These are phyloP conservation scores for Candida alai DNA, from an alignment of 805 yeast species.

Conservation along the genomic window DNA sequence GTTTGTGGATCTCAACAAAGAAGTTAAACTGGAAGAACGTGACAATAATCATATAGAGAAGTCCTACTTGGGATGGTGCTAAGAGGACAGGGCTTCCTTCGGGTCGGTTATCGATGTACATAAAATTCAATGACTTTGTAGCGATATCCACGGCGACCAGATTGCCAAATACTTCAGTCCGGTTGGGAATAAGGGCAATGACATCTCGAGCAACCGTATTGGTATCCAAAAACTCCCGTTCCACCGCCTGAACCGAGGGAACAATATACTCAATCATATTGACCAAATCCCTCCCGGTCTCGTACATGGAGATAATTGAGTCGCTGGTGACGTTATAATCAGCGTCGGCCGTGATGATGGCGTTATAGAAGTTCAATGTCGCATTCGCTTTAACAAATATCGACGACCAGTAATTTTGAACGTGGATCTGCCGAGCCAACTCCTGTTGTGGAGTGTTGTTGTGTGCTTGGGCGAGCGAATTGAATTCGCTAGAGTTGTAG, in stretches of 20 bases:
- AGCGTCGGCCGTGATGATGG: slow-evolving; percentile 33
- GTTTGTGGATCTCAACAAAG: slow-evolving; percentile 51
- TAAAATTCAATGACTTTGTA: slow-evolving; percentile 30
- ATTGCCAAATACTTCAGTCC: slow-evolving; percentile 2
- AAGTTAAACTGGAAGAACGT: slow-evolving; percentile 69
- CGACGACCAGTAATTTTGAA: slow-evolving; percentile 63
- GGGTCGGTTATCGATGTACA: slow-evolving; percentile 46
- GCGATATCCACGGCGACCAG: slow-evolving; percentile 13
- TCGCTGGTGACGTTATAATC: slow-evolving; percentile 23
- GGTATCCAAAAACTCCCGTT: slow-evolving; percentile 23
- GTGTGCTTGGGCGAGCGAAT: slow-evolving; percentile 19
- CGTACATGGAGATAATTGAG: slow-evolving; percentile 42
- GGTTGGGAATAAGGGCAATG: slow-evolving; percentile 9
- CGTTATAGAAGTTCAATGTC: slow-evolving; percentile 33
- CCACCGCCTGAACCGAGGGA: slow-evolving; percentile 39
- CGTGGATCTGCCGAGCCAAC: slow-evolving; percentile 43
- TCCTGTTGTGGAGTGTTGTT: slow-evolving; percentile 33
- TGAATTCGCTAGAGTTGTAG: slow-evolving; percentile 25
- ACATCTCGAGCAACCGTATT: slow-evolving; percentile 20
- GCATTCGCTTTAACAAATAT: slow-evolving; percentile 52
- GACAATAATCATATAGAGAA: slow-evolving; percentile 65
- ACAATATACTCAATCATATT: slow-evolving; percentile 41
- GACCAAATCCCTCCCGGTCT: slow-evolving; percentile 59
- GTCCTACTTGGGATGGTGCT: slow-evolving; percentile 73
- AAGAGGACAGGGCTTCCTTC: slow-evolving; percentile 43